phyloP scores from a whole-genome alignment of 2,329 filamentous ascomycete species.

The Trichophyton mentagrophytes region DNA sequence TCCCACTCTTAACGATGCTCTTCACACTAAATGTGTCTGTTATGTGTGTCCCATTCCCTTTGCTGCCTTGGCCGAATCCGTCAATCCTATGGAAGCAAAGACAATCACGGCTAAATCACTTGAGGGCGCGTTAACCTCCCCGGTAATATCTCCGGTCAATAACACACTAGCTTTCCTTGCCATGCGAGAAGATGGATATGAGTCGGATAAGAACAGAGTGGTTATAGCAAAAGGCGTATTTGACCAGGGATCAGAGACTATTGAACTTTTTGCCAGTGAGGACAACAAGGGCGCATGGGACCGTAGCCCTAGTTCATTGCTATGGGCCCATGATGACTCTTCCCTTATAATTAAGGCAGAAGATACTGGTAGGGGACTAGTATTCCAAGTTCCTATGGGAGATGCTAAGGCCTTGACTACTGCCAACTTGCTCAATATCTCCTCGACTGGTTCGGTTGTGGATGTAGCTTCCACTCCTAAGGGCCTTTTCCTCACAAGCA shows the following conservation, averaged over 20 bases:
- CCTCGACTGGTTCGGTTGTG: constrained; percentile 30
- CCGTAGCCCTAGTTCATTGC: constrained; percentile 30
- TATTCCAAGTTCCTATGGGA: constrained; percentile 30
- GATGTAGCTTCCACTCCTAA: constrained; percentile 26
- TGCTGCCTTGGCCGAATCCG: constrained; percentile 26
- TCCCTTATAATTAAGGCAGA: constrained; percentile 31
- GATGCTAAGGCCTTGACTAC: constrained; percentile 16
- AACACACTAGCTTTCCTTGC: constrained; percentile 32
- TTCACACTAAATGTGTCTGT: constrained; percentile 35
- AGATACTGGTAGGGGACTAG: constrained; percentile 29
- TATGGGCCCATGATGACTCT: constrained; percentile 31
- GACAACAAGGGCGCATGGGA: constrained; percentile 32
- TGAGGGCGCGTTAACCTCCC: constrained; percentile 34
- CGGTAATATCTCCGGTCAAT: constrained; percentile 34
- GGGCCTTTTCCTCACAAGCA: constrained; percentile 32
- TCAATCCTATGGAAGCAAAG: constrained; percentile 24
- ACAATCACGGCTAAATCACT: constrained; percentile 16
- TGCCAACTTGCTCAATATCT: constrained; percentile 26
- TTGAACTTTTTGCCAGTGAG: constrained; percentile 27
- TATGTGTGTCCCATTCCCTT: constrained; percentile 33
- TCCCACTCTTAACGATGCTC: constrained; percentile 32
- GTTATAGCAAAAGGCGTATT: constrained; percentile 28
- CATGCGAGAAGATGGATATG: constrained; percentile 35
- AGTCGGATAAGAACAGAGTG: constrained; percentile 36
- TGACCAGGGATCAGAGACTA: constrained; percentile 15